Percentiles rank a stretch among this genome's conserved stretches.
Conservation (phyloP, 176 grass and related monocot species). For the Avena insularis region DNA sequence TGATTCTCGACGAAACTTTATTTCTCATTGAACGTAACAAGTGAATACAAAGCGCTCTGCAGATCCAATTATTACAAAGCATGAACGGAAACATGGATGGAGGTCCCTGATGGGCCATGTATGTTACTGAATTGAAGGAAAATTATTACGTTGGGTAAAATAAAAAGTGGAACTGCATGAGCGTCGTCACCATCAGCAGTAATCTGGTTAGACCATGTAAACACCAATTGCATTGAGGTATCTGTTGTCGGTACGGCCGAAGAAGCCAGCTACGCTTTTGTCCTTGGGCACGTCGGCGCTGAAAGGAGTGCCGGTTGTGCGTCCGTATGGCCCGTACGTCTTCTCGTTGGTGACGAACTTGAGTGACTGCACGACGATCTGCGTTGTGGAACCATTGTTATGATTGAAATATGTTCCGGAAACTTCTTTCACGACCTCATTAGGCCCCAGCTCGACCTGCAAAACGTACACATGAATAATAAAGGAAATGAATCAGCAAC, state of each 20-base stretch:
- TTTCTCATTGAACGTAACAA: no score
- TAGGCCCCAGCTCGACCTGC: not conserved
- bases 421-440: not conserved
- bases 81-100: no score
- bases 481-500: no score
- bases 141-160: not conserved
- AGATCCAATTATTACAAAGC: no score
- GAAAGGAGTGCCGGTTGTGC: not conserved
- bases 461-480: not conserved
- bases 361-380: not conserved
- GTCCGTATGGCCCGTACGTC: constrained; percentile 7
- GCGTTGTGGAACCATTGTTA: not conserved
- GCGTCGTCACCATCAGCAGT: not conserved
- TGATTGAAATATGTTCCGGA: not conserved
- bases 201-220: not conserved
- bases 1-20: no score
- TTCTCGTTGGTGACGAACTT: not conserved
- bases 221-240: not conserved
- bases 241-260: not conserved
- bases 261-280: not conserved
- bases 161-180: no score
- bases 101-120: no score
- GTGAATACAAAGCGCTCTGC: no score
- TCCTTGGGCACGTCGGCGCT: not conserved
- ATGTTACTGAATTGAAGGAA: not conserved